Base-by-base conservation (phyloP, 2,329 filamentous ascomycete genomes). In the Pseudogymnoascus sp. region DNA sequence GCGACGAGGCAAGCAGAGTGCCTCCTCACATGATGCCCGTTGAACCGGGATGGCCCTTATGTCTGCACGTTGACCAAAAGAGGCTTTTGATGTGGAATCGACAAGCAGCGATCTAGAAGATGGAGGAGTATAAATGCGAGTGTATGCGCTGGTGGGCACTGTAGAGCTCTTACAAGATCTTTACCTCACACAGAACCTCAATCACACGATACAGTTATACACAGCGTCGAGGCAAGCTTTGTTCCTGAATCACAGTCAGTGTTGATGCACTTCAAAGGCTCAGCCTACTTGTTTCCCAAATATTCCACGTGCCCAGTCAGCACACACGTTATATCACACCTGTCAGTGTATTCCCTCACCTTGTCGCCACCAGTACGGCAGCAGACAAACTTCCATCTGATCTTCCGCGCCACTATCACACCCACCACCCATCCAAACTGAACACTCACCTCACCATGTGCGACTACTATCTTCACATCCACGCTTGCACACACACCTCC, bases 21-120 rank as follows among this genome's bases (percentile, higher is more conserved):
- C 24, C 24, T 31, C 44, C 44, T 53, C 44, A 53, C 44, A 53
- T 53, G 44, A 31, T 53, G 44, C 44, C 44, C 24, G 24, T 53
- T 53, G 44, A 16, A 8, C n/a, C 24, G 14, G 44, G 44, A 29
- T 24, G 11, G 24, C 2, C 24, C 31, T 4, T 16, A n/a, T 29
- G 14, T 53, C 44, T 53, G 44, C 44, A 53, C 24, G 44, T 53
- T 53, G 44, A 53, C 24, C 7, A 53, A 53, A 53, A 29, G 44
- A 53, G 44, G 44, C 44, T 29, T 53, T 53, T 53, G 24, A 53
- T 53, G 44, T 53, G 44, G 44, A 53, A 53, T 53, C 24, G 44
- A 53, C 44, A 53, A 29, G 44, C 24, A 53, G 13, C n/a, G 44
- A 6, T 24, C 21, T 53, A 14, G 44, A 11, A 1, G 24, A 16